Base-by-base conservation (phyloP, 257 asterid species). In the Plantago major region DNA sequence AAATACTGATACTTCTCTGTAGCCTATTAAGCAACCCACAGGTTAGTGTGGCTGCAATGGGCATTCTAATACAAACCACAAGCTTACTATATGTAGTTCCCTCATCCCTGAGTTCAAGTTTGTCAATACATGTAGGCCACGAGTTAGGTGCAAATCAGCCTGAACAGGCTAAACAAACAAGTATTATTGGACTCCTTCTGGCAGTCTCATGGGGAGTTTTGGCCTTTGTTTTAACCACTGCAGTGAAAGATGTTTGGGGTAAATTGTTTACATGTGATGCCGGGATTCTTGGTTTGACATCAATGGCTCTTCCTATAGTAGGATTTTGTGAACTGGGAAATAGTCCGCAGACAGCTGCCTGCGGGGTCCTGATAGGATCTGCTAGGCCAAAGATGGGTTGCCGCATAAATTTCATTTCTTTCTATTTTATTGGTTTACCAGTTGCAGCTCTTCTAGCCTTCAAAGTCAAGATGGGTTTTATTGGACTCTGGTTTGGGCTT, bases 301-400 rank as follows among this genome's bases (percentile, higher is more conserved):
- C 89, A 46, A 53, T 52, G 9, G 53, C 81, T 62, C 80, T 82
- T 63, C 89, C 86, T 38, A 50, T 77, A 64, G 28, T 79, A 70
- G 86, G 89, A 15, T 75, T 82, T 40, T 79, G 84, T 30, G 89
- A 82, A 71, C 48, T 79, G 33, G 76, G 81, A 47, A 79, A 79
- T 76, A 57, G 77, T 47, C 76, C 79, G 16, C 86, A 82, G 58
- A 77, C 86, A 61, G 75, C 82, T 10, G 78, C 82, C 49, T 75
- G 78, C 16, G 81, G 84, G 45, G 54, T 82, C 63, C 22, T 75
- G 57, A 67, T 77, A 54, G 82, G 86, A 43, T 77, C 81, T 3
- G 82, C 86, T 50, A 44, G 75, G 48, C 82, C 82, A 1, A 66
- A 70, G 60, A 75, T 75, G 66, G 85, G 79, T 2, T 70, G 72